Evolutionary conservation across 768 basidiomycete species (phyloP).

Genomic region (Tulasnella sp.): DNA sequence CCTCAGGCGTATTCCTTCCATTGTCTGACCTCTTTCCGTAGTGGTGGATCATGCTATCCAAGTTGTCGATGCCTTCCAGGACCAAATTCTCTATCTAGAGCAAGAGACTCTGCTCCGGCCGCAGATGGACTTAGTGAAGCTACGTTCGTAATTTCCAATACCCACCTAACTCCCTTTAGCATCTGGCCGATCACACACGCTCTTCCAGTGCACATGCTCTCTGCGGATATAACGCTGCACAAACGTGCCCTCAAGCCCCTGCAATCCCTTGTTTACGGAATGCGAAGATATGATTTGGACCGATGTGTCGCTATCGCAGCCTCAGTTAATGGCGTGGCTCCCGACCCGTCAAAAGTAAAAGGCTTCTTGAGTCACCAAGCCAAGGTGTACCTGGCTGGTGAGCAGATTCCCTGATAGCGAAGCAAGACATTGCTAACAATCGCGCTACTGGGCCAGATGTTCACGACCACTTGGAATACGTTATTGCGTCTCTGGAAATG

Average conservation of each 20-base stretch:
- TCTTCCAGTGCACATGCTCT: constrained; percentile 55
- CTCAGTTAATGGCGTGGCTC: constrained; percentile 21
- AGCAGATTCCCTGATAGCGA: background rate
- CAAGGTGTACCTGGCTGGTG: constrained; percentile 49
- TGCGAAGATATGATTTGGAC: constrained; percentile 60
- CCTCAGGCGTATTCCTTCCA: background rate
- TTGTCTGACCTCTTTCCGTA: background rate
- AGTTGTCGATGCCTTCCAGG: constrained; percentile 34
- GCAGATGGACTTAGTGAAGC: constrained; percentile 46
- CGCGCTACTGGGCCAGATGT: constrained; percentile 36
- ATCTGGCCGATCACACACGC: background rate
- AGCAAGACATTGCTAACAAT: background rate
- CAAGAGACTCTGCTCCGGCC: constrained; percentile 47
- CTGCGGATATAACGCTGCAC: constrained; percentile 60
- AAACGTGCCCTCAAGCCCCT: constrained; percentile 66
- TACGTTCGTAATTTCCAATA: constrained; percentile 31
- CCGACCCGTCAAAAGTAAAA: constrained; percentile 27
- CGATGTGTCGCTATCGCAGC: constrained; percentile 49
- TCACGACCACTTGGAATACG: constrained; percentile 66
- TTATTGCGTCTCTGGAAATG: constrained; percentile 58
- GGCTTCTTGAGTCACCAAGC: constrained; percentile 60
- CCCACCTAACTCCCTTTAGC: background rate
- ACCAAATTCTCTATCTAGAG: constrained; percentile 51
- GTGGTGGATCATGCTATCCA: constrained; percentile 36
- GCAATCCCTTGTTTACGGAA: constrained; percentile 53